Evolutionary conservation across 2,329 filamentous ascomycete species (phyloP).

Genomic region (Cordyceps sp.): DNA sequence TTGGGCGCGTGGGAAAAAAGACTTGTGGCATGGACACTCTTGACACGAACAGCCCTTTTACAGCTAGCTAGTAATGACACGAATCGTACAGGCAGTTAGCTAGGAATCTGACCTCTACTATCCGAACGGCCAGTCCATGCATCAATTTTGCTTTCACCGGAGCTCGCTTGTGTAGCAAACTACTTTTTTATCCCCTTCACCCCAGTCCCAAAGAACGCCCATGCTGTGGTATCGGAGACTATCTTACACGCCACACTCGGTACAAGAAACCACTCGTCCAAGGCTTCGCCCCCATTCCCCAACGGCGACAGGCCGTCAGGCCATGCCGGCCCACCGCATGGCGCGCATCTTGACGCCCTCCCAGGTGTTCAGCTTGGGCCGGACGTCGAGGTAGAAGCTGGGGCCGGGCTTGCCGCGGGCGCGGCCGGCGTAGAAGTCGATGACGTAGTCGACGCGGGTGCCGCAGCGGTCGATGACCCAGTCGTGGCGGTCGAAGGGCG

Average conservation of each 20-base stretch:
- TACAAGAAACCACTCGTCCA: too few species aligned
- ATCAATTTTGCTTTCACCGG: too few species aligned
- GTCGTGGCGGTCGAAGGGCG: conserved; percentile 90
- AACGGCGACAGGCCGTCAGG: conserved; percentile 14
- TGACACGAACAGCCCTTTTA: too few species aligned
- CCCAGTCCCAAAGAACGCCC: background rate
- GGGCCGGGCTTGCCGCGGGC: conserved; percentile 20
- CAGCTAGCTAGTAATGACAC: too few species aligned
- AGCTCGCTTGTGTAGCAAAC: too few species aligned
- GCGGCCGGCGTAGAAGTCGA: conserved; percentile 86
- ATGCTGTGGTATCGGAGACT: background rate
- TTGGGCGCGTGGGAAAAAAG: too few species aligned
- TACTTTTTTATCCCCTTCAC: background rate
- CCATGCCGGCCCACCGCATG: conserved; percentile 30
- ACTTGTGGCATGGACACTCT: too few species aligned
- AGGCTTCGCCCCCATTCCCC: too few species aligned
- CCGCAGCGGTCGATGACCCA: conserved; percentile 94
- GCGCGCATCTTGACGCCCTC: conserved; percentile 53
- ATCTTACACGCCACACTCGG: too few species aligned
- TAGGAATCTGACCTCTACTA: too few species aligned
- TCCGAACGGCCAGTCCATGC: too few species aligned
- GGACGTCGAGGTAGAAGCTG: conserved; percentile 52
- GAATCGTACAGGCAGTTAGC: too few species aligned
- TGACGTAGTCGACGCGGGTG: conserved; percentile 77
- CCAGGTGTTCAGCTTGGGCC: conserved; percentile 51